Conservation (phyloP, 2,329 filamentous ascomycete species). For the Byssothecium circinans region DNA sequence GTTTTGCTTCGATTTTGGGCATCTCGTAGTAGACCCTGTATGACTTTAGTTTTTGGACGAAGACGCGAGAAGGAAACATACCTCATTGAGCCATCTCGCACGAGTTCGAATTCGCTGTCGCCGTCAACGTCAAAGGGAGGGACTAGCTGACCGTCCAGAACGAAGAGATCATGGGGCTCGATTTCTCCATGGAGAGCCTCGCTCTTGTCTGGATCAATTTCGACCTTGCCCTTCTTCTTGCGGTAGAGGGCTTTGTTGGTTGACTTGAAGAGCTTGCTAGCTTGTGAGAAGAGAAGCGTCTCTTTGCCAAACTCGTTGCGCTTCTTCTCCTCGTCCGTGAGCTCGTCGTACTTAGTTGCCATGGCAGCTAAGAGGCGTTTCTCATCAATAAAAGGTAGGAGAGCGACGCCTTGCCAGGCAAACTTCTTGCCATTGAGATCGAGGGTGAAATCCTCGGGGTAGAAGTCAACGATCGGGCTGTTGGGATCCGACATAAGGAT, state of each 20-base stretch:
- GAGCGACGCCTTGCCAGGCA: slow-evolving; percentile 92
- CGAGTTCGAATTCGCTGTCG: slow-evolving; percentile 31
- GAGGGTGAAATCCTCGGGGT: slow-evolving; percentile 89
- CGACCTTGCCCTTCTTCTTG: slow-evolving; percentile 67
- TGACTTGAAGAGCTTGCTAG: slow-evolving; percentile 82
- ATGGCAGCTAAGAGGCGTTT: slow-evolving; percentile 80
- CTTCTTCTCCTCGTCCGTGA: slow-evolving; percentile 73
- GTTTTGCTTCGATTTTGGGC: slow-evolving; percentile 61
- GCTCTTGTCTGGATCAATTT: slow-evolving; percentile 73
- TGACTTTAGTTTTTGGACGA: slow-evolving; percentile 30
- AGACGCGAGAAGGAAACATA: slow-evolving; percentile 49
- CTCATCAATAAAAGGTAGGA: slow-evolving; percentile 96
- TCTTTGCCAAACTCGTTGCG: slow-evolving; percentile 82
- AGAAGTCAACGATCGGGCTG: slow-evolving; percentile 95
- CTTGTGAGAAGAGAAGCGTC: slow-evolving; percentile 80
- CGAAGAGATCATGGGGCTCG: slow-evolving; percentile 78
- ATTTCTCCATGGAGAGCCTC: slow-evolving; percentile 79
- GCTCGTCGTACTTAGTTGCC: slow-evolving; percentile 74
- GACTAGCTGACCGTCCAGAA: slow-evolving; percentile 78
- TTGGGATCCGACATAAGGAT: slow-evolving; percentile 84
- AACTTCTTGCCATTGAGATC: slow-evolving; percentile 98
- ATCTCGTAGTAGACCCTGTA: slow-evolving; percentile 81
- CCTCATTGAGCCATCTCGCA: slow-evolving; percentile 73
- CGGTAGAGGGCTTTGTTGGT: slow-evolving; percentile 86
- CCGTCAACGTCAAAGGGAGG: slow-evolving; percentile 72